Percentiles rank a stretch among this genome's conserved stretches.
These are phyloP conservation scores for Annulohypoxylon truncatum DNA, from an alignment of 2,329 filamentous ascomycete genomes.

Conservation along the genomic window DNA sequence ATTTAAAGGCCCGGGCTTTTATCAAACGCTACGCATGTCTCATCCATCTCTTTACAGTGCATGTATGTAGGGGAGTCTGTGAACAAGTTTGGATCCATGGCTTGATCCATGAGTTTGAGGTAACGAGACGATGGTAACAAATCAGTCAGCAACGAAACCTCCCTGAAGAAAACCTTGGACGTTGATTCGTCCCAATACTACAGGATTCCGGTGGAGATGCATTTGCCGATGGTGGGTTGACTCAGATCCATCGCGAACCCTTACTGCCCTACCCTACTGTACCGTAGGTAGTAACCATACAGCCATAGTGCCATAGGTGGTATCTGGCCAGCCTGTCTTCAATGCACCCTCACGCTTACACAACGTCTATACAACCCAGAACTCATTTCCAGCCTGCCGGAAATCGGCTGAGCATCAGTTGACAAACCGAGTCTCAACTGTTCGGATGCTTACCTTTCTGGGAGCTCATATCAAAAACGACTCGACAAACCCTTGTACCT, in stretches of 20 bases:
- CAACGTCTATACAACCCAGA: background rate
- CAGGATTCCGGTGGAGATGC: constrained; percentile 36
- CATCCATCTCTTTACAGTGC: constrained; percentile 22
- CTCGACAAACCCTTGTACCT: constrained; percentile 7
- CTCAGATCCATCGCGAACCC: constrained; percentile 39
- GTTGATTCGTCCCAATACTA: constrained; percentile 33
- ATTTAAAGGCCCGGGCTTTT: constrained; percentile 26
- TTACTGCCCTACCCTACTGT: constrained; percentile 24
- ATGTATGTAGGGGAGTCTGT: constrained; percentile 20
- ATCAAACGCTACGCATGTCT: constrained; percentile 36
- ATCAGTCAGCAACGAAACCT: constrained; percentile 25
- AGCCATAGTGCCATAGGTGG: too few species aligned
- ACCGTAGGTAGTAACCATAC: background rate
- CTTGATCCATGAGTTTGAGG: constrained; percentile 22
- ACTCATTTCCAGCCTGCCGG: constrained; percentile 35
- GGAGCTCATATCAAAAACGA: constrained; percentile 22
- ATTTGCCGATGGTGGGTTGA: constrained; percentile 42
- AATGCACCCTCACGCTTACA: constrained; percentile 14
- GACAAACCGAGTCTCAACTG: constrained; percentile 9
- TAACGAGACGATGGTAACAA: constrained; percentile 16
- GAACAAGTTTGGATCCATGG: too few species aligned
- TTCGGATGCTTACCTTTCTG: constrained; percentile 13
- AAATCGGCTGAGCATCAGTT: constrained; percentile 21
- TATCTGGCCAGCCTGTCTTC: constrained; percentile 26
- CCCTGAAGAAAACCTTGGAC: background rate